Percentiles rank a stretch among this genome's conserved stretches.
Conservation (phyloP, 371 early-diverging fungal genomes). For the Mucor plumbeus region DNA sequence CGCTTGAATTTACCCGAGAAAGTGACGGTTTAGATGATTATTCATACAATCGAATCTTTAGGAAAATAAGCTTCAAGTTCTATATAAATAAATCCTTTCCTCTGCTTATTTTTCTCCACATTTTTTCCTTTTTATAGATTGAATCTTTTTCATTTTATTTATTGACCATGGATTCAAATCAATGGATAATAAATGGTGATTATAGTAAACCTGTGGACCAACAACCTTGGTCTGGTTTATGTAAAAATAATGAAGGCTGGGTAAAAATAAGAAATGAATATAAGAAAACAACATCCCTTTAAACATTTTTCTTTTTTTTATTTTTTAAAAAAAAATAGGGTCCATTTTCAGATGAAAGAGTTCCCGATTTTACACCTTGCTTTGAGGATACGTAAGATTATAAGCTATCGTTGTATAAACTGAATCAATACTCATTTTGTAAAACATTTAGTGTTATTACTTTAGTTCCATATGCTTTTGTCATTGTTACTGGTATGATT, state of each 20-base stretch:
- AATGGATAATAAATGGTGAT: slow-evolving; percentile 22
- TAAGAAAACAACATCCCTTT: neutral
- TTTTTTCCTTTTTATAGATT: neutral
- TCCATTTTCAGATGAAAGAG: slow-evolving; percentile 61
- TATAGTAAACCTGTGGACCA: neutral
- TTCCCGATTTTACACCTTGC: slow-evolving; percentile 77
- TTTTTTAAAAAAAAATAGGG: slow-evolving; percentile 49
- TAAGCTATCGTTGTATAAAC: neutral
- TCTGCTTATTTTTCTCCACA: neutral
- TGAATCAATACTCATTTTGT: neutral
- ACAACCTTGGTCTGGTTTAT: slow-evolving; percentile 19
- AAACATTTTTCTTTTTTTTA: too few relatives aligned
- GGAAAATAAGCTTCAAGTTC: neutral
- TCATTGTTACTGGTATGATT: slow-evolving; percentile 55
- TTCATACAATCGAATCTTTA: neutral
- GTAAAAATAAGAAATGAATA: slow-evolving; percentile 24
- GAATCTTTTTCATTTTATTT: neutral
- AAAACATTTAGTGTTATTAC: slow-evolving; percentile 37
- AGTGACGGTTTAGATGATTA: neutral
- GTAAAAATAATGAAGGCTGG: slow-evolving; percentile 51
- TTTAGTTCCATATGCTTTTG: slow-evolving; percentile 50
- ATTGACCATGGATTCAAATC: slow-evolving; percentile 18
- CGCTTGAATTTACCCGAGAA: neutral
- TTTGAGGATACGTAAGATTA: slow-evolving; percentile 70
- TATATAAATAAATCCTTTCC: neutral